phyloP scores from a whole-genome alignment of 805 yeast species.

The Candida andamanensis region DNA sequence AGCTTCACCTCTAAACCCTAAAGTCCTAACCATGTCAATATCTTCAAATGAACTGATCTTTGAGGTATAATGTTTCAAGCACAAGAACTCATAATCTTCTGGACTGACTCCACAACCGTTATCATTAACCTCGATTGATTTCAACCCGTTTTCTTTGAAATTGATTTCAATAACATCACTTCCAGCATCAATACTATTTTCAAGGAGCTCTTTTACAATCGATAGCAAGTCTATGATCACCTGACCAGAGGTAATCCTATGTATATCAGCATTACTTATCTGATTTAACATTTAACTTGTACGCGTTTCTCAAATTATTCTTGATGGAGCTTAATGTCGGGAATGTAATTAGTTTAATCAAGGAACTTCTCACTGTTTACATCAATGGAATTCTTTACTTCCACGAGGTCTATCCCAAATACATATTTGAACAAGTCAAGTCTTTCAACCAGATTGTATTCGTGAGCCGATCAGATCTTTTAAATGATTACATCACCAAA shows the following conservation, averaged over 20 bases:
- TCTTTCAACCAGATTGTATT: conserved; percentile 40
- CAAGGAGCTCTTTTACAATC: conserved; percentile 80
- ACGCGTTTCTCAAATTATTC: conserved; percentile 9
- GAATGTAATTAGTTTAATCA: conserved; percentile 26
- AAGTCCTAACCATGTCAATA: conserved; percentile 43
- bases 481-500: conserved; percentile 39
- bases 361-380: conserved; percentile 48
- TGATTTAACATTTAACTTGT: conserved; percentile 4
- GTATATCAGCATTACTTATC: conserved; percentile 46
- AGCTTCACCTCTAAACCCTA: conserved; percentile 83
- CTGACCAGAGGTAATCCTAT: conserved; percentile 85
- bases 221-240: conserved; percentile 77
- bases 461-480: conserved; percentile 42
- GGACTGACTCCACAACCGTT: conserved; percentile 61
- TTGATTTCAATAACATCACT: conserved; percentile 63
- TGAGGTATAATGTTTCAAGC: conserved; percentile 64
- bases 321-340: conserved; percentile 12
- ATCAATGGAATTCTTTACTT: conserved; percentile 52
- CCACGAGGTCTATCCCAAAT: conserved; percentile 48
- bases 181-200: conserved; percentile 79
- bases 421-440: conserved; percentile 40
- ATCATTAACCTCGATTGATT: conserved; percentile 61
- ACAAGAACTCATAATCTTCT: conserved; percentile 48
- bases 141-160: conserved; percentile 69
- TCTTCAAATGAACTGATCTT: conserved; percentile 56